phyloP scores from a whole-genome alignment of 1,284 basidiomycete genomes.

The Chondrostereum purpureum region DNA sequence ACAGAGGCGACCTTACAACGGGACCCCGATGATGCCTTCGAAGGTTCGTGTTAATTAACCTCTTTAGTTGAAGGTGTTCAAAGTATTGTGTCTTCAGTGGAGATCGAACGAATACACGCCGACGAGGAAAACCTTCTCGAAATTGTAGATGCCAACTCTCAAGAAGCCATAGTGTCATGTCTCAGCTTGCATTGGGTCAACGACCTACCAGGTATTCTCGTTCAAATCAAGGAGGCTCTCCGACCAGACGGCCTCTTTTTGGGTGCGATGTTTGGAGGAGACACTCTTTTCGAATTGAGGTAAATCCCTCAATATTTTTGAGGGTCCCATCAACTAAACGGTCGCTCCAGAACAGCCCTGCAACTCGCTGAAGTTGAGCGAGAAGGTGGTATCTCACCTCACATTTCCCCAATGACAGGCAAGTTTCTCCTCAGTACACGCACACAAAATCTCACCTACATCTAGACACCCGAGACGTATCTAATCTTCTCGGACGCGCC shows the following conservation, averaged over 20 bases:
- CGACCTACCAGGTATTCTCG: constrained; percentile 89
- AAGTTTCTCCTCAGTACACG: constrained; percentile 17
- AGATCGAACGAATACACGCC: constrained; percentile 62
- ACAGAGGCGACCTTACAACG: constrained; percentile 62
- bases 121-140: constrained; percentile 76
- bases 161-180: constrained; percentile 91
- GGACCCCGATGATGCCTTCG: constrained; percentile 70
- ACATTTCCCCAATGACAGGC: constrained; percentile 97
- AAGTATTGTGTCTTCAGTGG: constrained; percentile 39
- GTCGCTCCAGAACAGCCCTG: constrained; percentile 51
- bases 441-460: constrained; percentile 5
- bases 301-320: constrained; percentile 19
- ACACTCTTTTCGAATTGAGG: constrained; percentile 94
- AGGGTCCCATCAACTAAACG: not conserved
- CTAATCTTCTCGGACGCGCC: constrained; percentile 86
- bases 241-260: constrained; percentile 93
- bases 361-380: constrained; percentile 94
- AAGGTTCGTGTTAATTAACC: constrained; percentile 40
- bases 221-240: constrained; percentile 84
- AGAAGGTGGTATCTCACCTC: constrained; percentile 92
- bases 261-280: constrained; percentile 92
- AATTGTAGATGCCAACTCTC: constrained; percentile 61
- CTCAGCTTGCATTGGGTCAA: constrained; percentile 97
- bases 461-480: constrained; percentile 83
- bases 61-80: constrained; percentile 7